A percentile compares a stretch with the other conserved stretches of the same genome.
phyloP scores from a whole-genome alignment of 2,329 filamentous ascomycete genomes.

The Trichophaea hybrida region DNA sequence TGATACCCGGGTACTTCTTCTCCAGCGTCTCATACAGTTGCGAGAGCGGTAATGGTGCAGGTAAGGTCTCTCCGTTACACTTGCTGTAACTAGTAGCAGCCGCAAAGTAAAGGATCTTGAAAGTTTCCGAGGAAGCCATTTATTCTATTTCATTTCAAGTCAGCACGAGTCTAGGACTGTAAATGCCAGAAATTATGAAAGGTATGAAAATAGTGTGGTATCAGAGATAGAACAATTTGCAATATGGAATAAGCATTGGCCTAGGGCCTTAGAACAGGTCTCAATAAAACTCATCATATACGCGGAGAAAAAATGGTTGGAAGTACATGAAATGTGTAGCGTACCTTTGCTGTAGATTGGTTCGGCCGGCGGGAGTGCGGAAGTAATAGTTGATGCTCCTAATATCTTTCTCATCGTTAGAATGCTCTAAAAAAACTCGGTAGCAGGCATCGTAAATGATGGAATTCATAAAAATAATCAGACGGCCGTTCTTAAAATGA shows the following conservation, averaged over 20 bases:
- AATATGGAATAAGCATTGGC: conserved; percentile 2
- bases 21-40: conserved; percentile 56
- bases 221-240: neutral
- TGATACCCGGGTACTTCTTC: conserved; percentile 54
- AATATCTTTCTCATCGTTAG: neutral
- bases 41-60: conserved; percentile 49
- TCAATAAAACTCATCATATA: neutral
- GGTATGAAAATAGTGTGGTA: neutral
- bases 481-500: conserved; percentile 7
- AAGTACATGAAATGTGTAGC: neutral
- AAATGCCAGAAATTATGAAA: neutral
- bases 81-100: conserved; percentile 55
- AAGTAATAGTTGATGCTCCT: neutral
- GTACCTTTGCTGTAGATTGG: neutral
- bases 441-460: neutral
- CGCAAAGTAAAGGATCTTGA: conserved; percentile 72
- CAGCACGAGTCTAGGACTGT: conserved; percentile 28
- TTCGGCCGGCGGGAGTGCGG: neutral
- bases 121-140: conserved; percentile 30
- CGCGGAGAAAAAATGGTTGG: neutral
- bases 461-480: neutral
- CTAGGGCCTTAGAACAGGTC: neutral
- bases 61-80: conserved; percentile 50
- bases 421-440: neutral
- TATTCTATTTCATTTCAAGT: conserved; percentile 34